Percentiles rank a stretch among this genome's conserved stretches.
These are phyloP conservation scores for Solanum sejunctum DNA, from an alignment of 257 asterid genomes.

Conservation along the genomic window DNA sequence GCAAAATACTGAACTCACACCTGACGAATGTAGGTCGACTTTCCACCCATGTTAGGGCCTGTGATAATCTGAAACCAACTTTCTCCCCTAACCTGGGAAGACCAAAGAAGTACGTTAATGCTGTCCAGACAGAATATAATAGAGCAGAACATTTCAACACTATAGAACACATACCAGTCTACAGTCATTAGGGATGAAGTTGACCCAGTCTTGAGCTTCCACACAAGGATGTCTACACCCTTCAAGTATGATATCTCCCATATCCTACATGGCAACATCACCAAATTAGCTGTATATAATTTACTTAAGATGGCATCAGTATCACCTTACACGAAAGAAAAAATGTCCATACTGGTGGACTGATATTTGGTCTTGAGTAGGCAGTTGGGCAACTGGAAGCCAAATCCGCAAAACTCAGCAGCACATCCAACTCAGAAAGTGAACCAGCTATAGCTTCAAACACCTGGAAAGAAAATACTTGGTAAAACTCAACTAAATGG, in stretches of 20 bases:
- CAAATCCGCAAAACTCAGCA: conserved; percentile 95
- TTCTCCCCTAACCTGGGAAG: conserved; percentile 62
- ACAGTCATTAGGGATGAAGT: conserved; percentile 92
- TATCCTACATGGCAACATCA: conserved; percentile 40
- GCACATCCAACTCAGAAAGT: conserved; percentile 88
- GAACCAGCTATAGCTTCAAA: conserved; percentile 63
- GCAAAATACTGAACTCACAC: conserved; percentile 12
- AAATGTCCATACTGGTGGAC: conserved; percentile 48
- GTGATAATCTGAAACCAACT: conserved; percentile 99
- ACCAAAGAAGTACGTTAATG: conserved; percentile 2
- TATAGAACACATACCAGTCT: conserved; percentile 55
- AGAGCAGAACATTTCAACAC: conserved; percentile 3
- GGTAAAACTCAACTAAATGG: neutral
- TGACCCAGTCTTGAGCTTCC: conserved; percentile 99
- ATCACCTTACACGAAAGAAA: neutral
- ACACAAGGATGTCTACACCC: conserved; percentile 99
- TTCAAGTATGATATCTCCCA: conserved; percentile 75
- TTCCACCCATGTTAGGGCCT: conserved; percentile 99
- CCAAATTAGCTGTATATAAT: neutral
- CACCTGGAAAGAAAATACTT: conserved; percentile 36
- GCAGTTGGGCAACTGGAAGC: conserved; percentile 80
- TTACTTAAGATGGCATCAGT: neutral
- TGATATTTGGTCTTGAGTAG: conserved; percentile 74
- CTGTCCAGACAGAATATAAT: conserved; percentile 4
- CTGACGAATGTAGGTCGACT: conserved; percentile 94